Evolutionary conservation across 1,284 basidiomycete genomes (phyloP), one percentile per base, ranked within the genome.

Genomic region (Cutaneotrichosporon curvatum): DNA sequence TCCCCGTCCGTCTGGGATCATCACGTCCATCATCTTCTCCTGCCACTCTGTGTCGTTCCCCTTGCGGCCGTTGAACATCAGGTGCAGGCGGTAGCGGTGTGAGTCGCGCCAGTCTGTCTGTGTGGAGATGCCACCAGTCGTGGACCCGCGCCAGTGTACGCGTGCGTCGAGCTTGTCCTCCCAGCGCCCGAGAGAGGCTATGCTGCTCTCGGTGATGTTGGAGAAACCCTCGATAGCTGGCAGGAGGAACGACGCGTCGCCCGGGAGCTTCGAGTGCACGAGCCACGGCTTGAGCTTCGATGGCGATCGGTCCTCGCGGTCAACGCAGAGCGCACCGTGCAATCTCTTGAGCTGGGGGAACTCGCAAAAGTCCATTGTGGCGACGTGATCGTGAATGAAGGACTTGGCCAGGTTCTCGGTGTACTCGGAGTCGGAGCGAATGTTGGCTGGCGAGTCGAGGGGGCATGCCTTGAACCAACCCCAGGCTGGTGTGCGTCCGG

Each of bases 361-460:
- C 51, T 71, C 60, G 61, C 76, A 78, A 54, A 75, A 70, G 54
- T 76, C 69, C 72, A 76, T 75, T 2, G 74, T 74, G 14, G 67
- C 60, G 9, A 70, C 50, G 46, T 76, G 76, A 52, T 76, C 68
- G 42, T 64, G 47, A 39, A 77, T 70, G 60, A 72, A 76, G 14
- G 67, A 61, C 55, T 67, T 65, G 33, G 54, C 40, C 14, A 18
- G 25, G 21, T 16, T 36, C 30, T 39, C 32, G 4, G 32, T 34
- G 56, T 64, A 65, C 60, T 65, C 68, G 35, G 63, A 60, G 22
- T 59, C 55, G 15, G 58, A 59, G 40, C 56, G 58, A 16, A 56
- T 61, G 45, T 71, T 70, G 20, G 70, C 70, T 1, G 68, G 67
- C 6, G 68, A 70, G 33, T 67, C 62, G 21, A 65, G 52, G 0